Evolutionary conservation across 148 eudicot species (phyloP), one percentile per base, ranked within the genome.

Genomic region (Tetragonia tetragonoides): DNA sequence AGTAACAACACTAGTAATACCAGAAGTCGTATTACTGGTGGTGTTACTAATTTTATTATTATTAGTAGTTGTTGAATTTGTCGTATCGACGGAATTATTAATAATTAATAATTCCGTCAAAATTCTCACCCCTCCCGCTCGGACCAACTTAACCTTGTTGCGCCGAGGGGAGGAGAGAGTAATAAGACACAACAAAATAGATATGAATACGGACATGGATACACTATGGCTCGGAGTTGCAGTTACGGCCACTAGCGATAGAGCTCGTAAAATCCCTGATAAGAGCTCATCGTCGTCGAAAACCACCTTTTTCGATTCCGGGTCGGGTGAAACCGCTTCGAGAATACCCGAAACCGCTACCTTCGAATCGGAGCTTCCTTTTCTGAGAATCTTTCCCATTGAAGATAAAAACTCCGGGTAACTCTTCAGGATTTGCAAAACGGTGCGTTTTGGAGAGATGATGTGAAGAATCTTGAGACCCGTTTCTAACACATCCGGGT

Each of bases 111-210:
- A 14, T 0, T 60, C 66, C 0, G 61, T 69, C 9, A 72, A 23
- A 7, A 60, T 66, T 9, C 54, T 68, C 0, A 92, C 89, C 1
- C 81, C 82, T 37, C 89, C 92, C 0, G 74, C 77, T 18, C 81
- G 80, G 44, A 90, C 84, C 4, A 92, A 38, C 41, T 70, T 84
- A 6, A 77, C 37, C 72, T 87, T 81, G 81, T 80, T 87, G 10
- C 75, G 70, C 28, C 81, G 86, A n/a, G 81, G 42, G 42, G 78
- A 72, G 24, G 87, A 63, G 7, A 88, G 60, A 12, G 78, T 66
- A 2, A 85, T 73, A 84, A 71, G 38, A 38, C 83, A 65, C 4
- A 86, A 82, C 5, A 90, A 15, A 8, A 82, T 78, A 76, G 56
- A 77, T 34, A 3, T 75, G 79, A 2, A 54, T 3, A 10, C 59